A percentile compares a stretch with the other conserved stretches of the same genome.
These are phyloP conservation scores for Saccharomyces hybrid DNA, from an alignment of 1,139 yeast genomes.

Conservation along the genomic window DNA sequence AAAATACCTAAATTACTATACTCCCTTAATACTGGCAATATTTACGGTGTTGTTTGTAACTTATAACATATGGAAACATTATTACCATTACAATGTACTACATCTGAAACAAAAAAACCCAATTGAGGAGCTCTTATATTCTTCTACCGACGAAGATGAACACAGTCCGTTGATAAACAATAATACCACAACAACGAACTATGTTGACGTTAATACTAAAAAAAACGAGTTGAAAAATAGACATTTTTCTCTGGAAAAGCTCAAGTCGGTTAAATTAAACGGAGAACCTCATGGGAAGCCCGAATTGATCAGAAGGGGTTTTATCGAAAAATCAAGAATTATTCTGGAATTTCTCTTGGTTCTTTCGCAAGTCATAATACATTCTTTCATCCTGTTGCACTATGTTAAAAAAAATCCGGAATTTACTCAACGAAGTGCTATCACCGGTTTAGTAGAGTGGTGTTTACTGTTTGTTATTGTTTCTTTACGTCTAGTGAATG, in stretches of 20 bases:
- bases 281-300: conserved; percentile 51
- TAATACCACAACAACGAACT: not conserved
- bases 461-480: conserved; percentile 44
- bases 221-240: conserved; percentile 22
- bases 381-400: too few species aligned
- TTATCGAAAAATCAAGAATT: conserved; percentile 44
- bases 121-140: conserved; percentile 5
- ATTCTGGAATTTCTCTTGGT: conserved; percentile 44
- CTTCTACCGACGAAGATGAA: conserved; percentile 7
- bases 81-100: conserved; percentile 10
- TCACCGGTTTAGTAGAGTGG: conserved; percentile 47
- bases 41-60: conserved; percentile 6
- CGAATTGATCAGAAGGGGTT: conserved; percentile 38
- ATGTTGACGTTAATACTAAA: conserved; percentile 2
- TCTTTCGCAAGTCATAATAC: conserved; percentile 28
- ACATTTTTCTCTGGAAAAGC: conserved; percentile 32
- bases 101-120: conserved; percentile 7
- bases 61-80: conserved; percentile 8
- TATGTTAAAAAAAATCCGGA: conserved; percentile 34
- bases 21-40: conserved; percentile 14
- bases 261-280: conserved; percentile 30
- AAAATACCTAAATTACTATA: conserved; percentile 15
- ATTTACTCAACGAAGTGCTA: conserved; percentile 27
- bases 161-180: conserved; percentile 12
- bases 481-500: conserved; percentile 43